Percentiles rank a stretch among this genome's conserved stretches.
Conservation (phyloP, 1,284 basidiomycete genomes). For the Heterobasidion irregulare region DNA sequence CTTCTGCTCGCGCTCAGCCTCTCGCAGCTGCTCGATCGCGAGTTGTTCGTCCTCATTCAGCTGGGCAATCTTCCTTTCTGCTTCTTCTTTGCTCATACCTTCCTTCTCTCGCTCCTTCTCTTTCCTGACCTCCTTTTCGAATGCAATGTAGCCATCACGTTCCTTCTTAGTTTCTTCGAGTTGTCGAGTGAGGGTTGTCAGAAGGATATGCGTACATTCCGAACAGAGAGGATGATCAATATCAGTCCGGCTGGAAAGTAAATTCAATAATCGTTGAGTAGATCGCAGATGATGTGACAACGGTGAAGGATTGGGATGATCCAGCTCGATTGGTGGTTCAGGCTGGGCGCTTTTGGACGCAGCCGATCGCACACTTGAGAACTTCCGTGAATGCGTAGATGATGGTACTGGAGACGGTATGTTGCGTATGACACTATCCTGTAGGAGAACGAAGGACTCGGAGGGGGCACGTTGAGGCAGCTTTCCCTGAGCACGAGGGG, state of each 20-base stretch:
- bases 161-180: constrained; percentile 89
- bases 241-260: constrained; percentile 74
- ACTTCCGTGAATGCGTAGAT: constrained; percentile 30
- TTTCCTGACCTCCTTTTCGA: constrained; percentile 79
- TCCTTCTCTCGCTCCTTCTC: constrained; percentile 63
- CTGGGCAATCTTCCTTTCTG: constrained; percentile 62
- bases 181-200: constrained; percentile 71
- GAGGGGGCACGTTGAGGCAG: constrained; percentile 53
- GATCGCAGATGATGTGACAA: constrained; percentile 73
- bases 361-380: constrained; percentile 23
- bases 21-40: constrained; percentile 66
- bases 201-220: constrained; percentile 84
- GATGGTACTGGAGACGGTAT: constrained; percentile 43
- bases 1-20: constrained; percentile 67
- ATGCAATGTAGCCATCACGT: constrained; percentile 87
- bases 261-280: constrained; percentile 66
- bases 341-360: constrained; percentile 3
- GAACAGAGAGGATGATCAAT: constrained; percentile 94
- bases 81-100: constrained; percentile 50
- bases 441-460: constrained; percentile 86
- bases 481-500: constrained; percentile 44
- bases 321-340: constrained; percentile 21
- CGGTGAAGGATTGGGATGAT: constrained; percentile 59
- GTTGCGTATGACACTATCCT: constrained; percentile 68
- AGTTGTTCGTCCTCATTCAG: constrained; percentile 68